Evolutionary conservation across 176 grass and related monocot species (phyloP).

Genomic region (Chloris gayana): DNA sequence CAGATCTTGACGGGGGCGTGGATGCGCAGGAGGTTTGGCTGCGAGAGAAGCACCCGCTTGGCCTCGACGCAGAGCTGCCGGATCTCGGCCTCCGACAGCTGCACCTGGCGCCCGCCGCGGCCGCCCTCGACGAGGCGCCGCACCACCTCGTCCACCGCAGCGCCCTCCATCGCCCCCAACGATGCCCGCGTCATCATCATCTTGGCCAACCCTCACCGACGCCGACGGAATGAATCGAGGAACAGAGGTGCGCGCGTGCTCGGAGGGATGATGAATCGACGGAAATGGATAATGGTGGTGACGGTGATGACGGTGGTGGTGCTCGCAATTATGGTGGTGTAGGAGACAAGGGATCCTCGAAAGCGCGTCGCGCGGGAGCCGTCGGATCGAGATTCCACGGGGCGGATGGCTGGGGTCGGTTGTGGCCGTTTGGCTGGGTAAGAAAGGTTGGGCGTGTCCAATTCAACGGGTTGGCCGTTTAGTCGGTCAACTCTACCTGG

Average conservation of each 20-base stretch:
- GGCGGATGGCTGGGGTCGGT: neutral
- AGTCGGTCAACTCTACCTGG: neutral
- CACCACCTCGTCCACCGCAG: slow-evolving; percentile 74
- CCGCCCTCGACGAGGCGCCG: slow-evolving; percentile 70
- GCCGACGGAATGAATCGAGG: neutral
- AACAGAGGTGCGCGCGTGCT: too few relatives aligned
- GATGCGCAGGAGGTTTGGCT: slow-evolving; percentile 73
- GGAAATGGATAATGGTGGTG: neutral
- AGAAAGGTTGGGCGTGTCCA: neutral
- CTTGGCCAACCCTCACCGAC: neutral
- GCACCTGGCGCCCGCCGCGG: slow-evolving; percentile 70
- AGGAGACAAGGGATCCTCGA: neutral
- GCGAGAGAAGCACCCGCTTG: slow-evolving; percentile 75
- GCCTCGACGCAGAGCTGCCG: slow-evolving; percentile 96
- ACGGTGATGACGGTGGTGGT: neutral
- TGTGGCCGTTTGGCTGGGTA: neutral
- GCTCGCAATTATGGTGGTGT: slow-evolving; percentile 4
- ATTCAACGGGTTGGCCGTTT: neutral
- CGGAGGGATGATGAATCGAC: neutral
- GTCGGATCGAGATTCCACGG: neutral
- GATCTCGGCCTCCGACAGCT: slow-evolving; percentile 93
- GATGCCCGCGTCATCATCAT: slow-evolving; percentile 91
- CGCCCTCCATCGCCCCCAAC: slow-evolving; percentile 65
- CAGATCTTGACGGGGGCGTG: slow-evolving; percentile 93
- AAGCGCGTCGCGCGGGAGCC: neutral